A percentile compares a stretch with the other conserved stretches of the same genome.
Conservation (phyloP, 805 yeast species). For the Cyberlindnera nakhonratchasimensis region DNA sequence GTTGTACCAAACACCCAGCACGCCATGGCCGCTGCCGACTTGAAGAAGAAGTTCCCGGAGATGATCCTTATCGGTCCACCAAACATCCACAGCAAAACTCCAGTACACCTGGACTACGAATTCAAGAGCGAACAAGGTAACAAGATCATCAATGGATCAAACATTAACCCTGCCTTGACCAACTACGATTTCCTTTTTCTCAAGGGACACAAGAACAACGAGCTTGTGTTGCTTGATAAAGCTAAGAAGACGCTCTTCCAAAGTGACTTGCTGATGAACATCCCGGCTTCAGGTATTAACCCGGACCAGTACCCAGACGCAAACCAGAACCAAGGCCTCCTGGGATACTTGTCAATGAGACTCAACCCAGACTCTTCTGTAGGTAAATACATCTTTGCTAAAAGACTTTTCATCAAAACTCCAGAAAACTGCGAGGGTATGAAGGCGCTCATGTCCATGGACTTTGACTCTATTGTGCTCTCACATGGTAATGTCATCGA, state of each 20-base stretch:
- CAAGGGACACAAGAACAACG: slow-evolving; percentile 54
- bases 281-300: slow-evolving; percentile 48
- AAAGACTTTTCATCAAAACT: slow-evolving; percentile 21
- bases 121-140: slow-evolving; percentile 35
- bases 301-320: slow-evolving; percentile 43
- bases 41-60: slow-evolving; percentile 47
- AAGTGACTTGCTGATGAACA: slow-evolving; percentile 60
- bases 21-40: slow-evolving; percentile 55
- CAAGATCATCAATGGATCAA: slow-evolving; percentile 30
- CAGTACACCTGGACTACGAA: slow-evolving; percentile 38
- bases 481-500: slow-evolving; percentile 61
- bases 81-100: slow-evolving; percentile 37
- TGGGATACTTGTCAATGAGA: slow-evolving; percentile 36
- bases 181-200: slow-evolving; percentile 53
- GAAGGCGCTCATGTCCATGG: slow-evolving; percentile 32
- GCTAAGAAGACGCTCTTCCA: slow-evolving; percentile 46
- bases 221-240: slow-evolving; percentile 49
- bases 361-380: slow-evolving; percentile 39
- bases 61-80: slow-evolving; percentile 51
- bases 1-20: slow-evolving; percentile 65
- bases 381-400: slow-evolving; percentile 31
- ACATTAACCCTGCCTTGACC: slow-evolving; percentile 39
- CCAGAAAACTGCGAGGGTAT: slow-evolving; percentile 17
- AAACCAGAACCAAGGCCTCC: slow-evolving; percentile 44
- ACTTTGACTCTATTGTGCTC: slow-evolving; percentile 48